Evolutionary conservation across 2,329 filamentous ascomycete species (phyloP).

Genomic region (Lachnellula cervina): DNA sequence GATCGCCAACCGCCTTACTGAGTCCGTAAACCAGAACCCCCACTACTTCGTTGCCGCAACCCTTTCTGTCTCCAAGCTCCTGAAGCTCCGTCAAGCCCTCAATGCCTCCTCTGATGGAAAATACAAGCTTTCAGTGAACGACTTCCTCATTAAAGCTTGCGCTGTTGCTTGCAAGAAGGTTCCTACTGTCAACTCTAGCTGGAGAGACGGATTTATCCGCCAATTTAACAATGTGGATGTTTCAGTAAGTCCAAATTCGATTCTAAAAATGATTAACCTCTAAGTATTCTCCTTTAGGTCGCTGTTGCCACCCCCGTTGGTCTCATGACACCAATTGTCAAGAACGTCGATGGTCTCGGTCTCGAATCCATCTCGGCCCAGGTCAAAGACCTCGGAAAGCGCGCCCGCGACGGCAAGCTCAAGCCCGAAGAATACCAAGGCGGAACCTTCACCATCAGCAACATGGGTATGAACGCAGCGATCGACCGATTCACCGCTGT

Average conservation of each 20-base stretch:
- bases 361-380: slow-evolving; percentile 81
- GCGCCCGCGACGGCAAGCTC: slow-evolving; percentile 92
- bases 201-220: slow-evolving; percentile 85
- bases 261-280: background rate
- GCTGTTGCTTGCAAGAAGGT: slow-evolving; percentile 87
- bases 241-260: slow-evolving; percentile 62
- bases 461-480: slow-evolving; percentile 99
- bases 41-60: slow-evolving; percentile 95
- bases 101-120: slow-evolving; percentile 85
- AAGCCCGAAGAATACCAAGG: slow-evolving; percentile 99
- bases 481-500: slow-evolving; percentile 97
- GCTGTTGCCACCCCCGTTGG: slow-evolving; percentile 72
- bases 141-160: slow-evolving; percentile 97
- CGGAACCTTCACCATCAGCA: slow-evolving; percentile 97
- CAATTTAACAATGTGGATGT: slow-evolving; percentile 92
- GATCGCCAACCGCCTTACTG: slow-evolving; percentile 83
- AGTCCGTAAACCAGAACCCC: slow-evolving; percentile 90
- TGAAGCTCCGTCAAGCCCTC: slow-evolving; percentile 91
- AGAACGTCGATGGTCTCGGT: slow-evolving; percentile 78
- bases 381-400: slow-evolving; percentile 96
- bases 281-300: slow-evolving; percentile 19
- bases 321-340: slow-evolving; percentile 96
- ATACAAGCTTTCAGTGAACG: slow-evolving; percentile 99
- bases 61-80: slow-evolving; percentile 88
- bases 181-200: slow-evolving; percentile 91